Base-by-base conservation (phyloP, 768 basidiomycete species). In the Epithele typhae region DNA sequence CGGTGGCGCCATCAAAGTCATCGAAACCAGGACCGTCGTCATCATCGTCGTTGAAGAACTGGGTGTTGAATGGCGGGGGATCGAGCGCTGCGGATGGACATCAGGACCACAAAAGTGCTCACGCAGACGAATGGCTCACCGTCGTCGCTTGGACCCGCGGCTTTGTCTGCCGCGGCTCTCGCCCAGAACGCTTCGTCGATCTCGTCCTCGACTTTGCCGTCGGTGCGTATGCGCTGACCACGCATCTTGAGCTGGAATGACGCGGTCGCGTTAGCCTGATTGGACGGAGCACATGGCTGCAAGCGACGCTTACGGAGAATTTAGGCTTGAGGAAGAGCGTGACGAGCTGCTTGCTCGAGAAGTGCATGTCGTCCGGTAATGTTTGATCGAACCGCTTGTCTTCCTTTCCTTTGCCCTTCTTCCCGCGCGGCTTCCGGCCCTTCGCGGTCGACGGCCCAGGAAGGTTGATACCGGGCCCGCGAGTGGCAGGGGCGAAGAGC, bases 111-210 rank as follows among this genome's bases (percentile, higher is more conserved):
- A 10, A 22, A 38, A n/a, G n/a, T n/a, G 11, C 5, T 7, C 27
- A n/a, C n/a, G 10, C 24, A 6, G n/a, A 10, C 25, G 33, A 15
- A 21, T 27, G 10, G 9, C 79, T 64, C 54, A 87, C 87, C 76
- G 37, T 82, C 84, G 41, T 89, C 85, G 19, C 64, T 55, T 15
- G 76, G 77, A 9, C 71, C 79, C 8, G 77, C 35, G 8, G 8
- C 83, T 64, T 89, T 84, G 41, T 88, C 81, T 0, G 90, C 91
- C 9, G 92, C 93, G 4, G 91, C 92, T 57, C 92, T 87, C 0
- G 93, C 94, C 96, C 96, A 98, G 72, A 93, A 98, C 51, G 88
- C 82, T 67, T 94, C 92, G 61, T 97, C 95, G 22, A 95, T 84
- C 65, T 96, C 93, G 23, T 87, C 92, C 53, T 92, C 85, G 23